A percentile compares a stretch with the other conserved stretches of the same genome.
Evolutionary conservation across 306 rosid genomes (phyloP).

Genomic region (Prunus fruticosa): DNA sequence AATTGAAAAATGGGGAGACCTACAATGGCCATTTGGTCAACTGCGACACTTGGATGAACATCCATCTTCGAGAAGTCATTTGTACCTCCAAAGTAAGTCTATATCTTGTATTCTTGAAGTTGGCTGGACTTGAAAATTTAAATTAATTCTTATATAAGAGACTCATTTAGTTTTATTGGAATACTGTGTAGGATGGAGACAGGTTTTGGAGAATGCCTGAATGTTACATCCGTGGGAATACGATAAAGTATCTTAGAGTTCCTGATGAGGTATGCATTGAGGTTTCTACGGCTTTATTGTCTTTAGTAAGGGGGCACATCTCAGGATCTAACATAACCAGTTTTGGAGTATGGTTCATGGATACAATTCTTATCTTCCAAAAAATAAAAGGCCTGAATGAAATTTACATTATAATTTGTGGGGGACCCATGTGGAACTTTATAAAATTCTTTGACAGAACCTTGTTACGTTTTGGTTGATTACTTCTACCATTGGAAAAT

Average conservation of each 20-base stretch:
- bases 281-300: background rate
- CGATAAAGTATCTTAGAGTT: slow-evolving; percentile 93
- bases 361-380: background rate
- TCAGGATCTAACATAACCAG: background rate
- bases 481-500: background rate
- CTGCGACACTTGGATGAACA: slow-evolving; percentile 99
- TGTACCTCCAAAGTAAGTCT: slow-evolving; percentile 84
- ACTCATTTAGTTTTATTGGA: background rate
- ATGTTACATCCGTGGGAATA: slow-evolving; percentile 94
- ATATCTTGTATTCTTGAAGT: background rate
- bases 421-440: background rate
- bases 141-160: background rate
- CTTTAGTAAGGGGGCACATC: background rate
- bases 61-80: slow-evolving; percentile 97
- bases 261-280: slow-evolving; percentile 79
- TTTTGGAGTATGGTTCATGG: background rate
- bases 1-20: slow-evolving; percentile 95
- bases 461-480: background rate
- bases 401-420: background rate
- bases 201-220: slow-evolving; percentile 99
- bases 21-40: slow-evolving; percentile 98
- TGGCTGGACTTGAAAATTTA: background rate
- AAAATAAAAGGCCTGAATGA: background rate
- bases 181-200: slow-evolving; percentile 75
- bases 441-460: background rate